These are phyloP conservation scores for Ceratocystis lukuohia DNA, from an alignment of 2,329 filamentous ascomycete species.

Conservation along the genomic window DNA sequence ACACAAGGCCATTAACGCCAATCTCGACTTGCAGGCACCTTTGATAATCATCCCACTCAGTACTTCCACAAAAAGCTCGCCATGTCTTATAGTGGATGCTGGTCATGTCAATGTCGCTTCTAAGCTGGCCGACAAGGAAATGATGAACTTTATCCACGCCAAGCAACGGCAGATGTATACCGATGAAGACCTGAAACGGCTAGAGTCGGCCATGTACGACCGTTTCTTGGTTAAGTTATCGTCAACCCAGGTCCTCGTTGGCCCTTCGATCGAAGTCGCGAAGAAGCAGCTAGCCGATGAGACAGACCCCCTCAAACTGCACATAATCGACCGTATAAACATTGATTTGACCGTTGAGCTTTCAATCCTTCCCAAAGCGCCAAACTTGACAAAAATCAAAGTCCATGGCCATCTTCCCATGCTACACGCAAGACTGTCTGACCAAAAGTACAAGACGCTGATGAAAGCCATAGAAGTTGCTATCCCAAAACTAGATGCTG, in stretches of 20 bases:
- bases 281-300: constrained; percentile 63
- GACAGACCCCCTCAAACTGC: constrained; percentile 57
- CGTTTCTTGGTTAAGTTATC: constrained; percentile 87
- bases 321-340: constrained; percentile 93
- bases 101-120: constrained; percentile 92
- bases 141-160: constrained; percentile 74
- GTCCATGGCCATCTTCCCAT: constrained; percentile 86
- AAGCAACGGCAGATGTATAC: constrained; percentile 82
- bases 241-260: constrained; percentile 89
- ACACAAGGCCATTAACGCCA: constrained; percentile 94
- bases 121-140: constrained; percentile 83
- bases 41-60: constrained; percentile 93
- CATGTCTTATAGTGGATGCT: constrained; percentile 88
- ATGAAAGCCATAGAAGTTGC: constrained; percentile 96
- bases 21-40: constrained; percentile 87
- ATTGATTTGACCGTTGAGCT: constrained; percentile 93
- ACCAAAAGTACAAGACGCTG: constrained; percentile 89
- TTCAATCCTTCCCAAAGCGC: constrained; percentile 91
- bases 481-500: constrained; percentile 60
- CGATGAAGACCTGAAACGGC: constrained; percentile 72
- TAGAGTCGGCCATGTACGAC: constrained; percentile 95
- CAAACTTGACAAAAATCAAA: constrained; percentile 81
- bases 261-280: constrained; percentile 80
- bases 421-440: constrained; percentile 80
- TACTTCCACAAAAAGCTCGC: constrained; percentile 65